Evolutionary conservation across 805 yeast species (phyloP), one percentile per base, ranked within the genome.

Genomic region (Cyberlindnera lachancei): DNA sequence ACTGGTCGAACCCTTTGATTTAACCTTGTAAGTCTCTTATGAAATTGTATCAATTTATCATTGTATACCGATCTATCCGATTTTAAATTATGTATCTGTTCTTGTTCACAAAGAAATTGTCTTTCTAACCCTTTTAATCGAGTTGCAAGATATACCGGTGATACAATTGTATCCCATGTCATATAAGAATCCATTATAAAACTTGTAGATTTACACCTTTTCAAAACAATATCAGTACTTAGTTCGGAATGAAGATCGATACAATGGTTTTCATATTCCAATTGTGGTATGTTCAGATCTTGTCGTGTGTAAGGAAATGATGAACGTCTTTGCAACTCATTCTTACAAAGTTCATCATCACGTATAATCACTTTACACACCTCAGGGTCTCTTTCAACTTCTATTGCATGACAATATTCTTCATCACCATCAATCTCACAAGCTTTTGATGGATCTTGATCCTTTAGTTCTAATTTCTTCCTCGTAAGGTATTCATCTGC

Each of bases 131-230:
- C 3, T 18, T 39, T 37, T 10, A 47, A 25, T 14, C 22, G 27
- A 6, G 31, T 28, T 5, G 50, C 40, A 7, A 50, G 13, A 2
- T 15, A 16, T 3, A 40, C 28, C 4, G 44, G 37, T 15, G 36
- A 31, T 4, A 48, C 36, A 6, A 34, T 18, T 7, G 19, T 15
- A 3, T 42, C 42, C 42, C 38, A 43, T 14, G 25, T 21, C 10
- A 35, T 9, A 4, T 42, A 15, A 0, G 44, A 16, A 1, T 41
- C 41, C 20, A 56, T 65, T 6, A 59, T 36, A 15, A 46, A 38
- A 6, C 65, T 55, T 28, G 63, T 59, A 22, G 72, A 65, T 26
- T 50, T 48, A n/a, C 55, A 41, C 33, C 70, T 44, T 39, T 44
- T 53, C 35, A 55, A 29, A 7, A 33, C 30, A 8, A 9, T 14